Conservation (phyloP, 129 eudicot genomes). For the Arctium minus region DNA sequence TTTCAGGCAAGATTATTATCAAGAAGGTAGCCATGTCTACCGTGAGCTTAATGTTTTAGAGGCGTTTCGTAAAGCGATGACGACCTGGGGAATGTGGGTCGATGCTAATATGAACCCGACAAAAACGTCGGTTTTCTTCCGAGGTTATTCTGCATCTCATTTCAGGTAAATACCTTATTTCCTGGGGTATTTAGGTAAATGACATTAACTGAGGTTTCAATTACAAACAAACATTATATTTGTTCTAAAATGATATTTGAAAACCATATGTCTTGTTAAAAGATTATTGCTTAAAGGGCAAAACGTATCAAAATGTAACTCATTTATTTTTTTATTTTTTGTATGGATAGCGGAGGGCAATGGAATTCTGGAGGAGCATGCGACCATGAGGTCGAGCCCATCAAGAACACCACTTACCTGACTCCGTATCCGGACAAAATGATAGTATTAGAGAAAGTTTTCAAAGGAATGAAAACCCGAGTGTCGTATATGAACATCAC, state of each 20-base stretch:
- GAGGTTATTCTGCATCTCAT: conserved; percentile 94
- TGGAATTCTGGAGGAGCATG: conserved; percentile 98
- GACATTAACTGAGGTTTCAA: not conserved
- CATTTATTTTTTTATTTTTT: not conserved
- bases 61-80: conserved; percentile 82
- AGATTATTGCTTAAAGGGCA: not conserved
- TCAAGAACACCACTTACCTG: conserved; percentile 62
- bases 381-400: conserved; percentile 77
- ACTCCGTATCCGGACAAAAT: conserved; percentile 70
- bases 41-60: conserved; percentile 59
- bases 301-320: not conserved
- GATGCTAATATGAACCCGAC: conserved; percentile 70
- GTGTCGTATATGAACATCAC: conserved; percentile 73
- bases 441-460: conserved; percentile 62
- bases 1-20: conserved; percentile 59
- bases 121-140: conserved; percentile 68
- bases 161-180: conserved; percentile 53
- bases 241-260: no score
- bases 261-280: no score
- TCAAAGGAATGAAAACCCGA: conserved; percentile 59
- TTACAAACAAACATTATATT: not conserved
- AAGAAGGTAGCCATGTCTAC: conserved; percentile 68
- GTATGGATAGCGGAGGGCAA: conserved; percentile 75
- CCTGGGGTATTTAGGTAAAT: not conserved
- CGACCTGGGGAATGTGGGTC: conserved; percentile 95